phyloP scores from a whole-genome alignment of 2,329 filamentous ascomycete genomes.

The Capronia coronata region DNA sequence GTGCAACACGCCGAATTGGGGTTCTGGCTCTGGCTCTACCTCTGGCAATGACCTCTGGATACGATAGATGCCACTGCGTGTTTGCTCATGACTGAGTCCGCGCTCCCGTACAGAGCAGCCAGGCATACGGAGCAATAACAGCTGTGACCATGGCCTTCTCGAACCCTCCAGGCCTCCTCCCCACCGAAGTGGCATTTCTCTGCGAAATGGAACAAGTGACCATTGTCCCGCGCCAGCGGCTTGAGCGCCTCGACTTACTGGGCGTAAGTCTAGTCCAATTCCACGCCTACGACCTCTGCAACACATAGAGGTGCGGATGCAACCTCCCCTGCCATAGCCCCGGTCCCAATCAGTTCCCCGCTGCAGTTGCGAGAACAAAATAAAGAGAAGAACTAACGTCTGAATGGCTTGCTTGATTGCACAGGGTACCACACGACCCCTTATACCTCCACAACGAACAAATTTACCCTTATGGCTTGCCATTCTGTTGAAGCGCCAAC shows the following conservation, averaged over 20 bases:
- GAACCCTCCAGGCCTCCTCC: constrained; percentile 62
- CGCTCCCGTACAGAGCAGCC: neutral
- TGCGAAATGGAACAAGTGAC: constrained; percentile 98
- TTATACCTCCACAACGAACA: constrained; percentile 74
- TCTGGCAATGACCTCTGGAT: too few species aligned
- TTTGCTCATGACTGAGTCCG: too few species aligned
- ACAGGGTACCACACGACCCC: constrained; percentile 68
- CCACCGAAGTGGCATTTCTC: constrained; percentile 84
- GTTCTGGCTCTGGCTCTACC: neutral
- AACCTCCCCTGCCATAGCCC: too few species aligned
- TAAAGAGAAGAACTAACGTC: too few species aligned
- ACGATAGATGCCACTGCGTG: too few species aligned
- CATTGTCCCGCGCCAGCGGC: constrained; percentile 79
- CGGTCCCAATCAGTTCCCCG: too few species aligned
- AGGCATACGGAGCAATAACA: neutral
- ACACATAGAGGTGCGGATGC: constrained; percentile 27
- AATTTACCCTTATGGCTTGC: constrained; percentile 89
- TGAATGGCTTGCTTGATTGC: too few species aligned
- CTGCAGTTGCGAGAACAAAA: too few species aligned
- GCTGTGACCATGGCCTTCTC: constrained; percentile 51
- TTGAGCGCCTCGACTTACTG: constrained; percentile 78
- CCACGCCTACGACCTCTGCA: constrained; percentile 26
- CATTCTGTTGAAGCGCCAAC: constrained; percentile 86
- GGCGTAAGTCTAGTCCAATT: constrained; percentile 56
- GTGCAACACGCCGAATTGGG: too few species aligned